A percentile compares a stretch with the other conserved stretches of the same genome.
Conservation (phyloP, 1,284 basidiomycete species). For the Rhodotorula sp. region DNA sequence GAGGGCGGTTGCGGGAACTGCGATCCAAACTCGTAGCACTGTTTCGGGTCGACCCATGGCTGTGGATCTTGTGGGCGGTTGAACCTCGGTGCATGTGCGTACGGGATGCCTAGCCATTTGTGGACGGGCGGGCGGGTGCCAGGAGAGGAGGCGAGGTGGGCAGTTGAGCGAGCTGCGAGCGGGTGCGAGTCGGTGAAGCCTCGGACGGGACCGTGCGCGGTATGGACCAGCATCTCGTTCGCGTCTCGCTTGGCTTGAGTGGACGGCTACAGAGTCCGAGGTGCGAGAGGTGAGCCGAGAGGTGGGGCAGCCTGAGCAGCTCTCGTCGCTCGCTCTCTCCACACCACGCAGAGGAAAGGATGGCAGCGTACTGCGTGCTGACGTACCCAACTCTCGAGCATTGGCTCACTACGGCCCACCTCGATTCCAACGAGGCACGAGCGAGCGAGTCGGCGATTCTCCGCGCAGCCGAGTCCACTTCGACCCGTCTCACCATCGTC, state of each 20-base stretch:
- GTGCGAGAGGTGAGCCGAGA: no score
- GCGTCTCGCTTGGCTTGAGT: no score
- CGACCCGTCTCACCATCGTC: not conserved
- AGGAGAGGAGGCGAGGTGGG: not conserved
- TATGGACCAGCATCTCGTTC: not conserved
- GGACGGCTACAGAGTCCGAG: no score
- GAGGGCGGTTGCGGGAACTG: conserved; percentile 30
- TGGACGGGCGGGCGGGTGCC: conserved; percentile 8
- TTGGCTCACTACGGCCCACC: not conserved
- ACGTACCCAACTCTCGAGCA: not conserved
- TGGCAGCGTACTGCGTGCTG: not conserved
- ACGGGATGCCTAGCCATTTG: conserved; percentile 39
- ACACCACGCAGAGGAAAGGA: not conserved
- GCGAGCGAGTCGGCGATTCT: not conserved
- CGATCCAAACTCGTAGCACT: conserved; percentile 35
- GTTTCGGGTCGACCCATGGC: conserved; percentile 9
- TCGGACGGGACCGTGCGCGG: conserved; percentile 15
- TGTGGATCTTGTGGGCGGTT: conserved; percentile 10
- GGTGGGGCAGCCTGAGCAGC: no score
- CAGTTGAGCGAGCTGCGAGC: conserved; percentile 4
- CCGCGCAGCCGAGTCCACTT: not conserved
- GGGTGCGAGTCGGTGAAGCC: conserved; percentile 31
- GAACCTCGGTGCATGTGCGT: conserved; percentile 26
- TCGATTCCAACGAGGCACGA: not conserved
- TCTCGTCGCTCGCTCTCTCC: no score